A percentile compares a stretch with the other conserved stretches of the same genome.
These are phyloP conservation scores for Euphorbia celastroides DNA, from an alignment of 441 rosid genomes.

Conservation along the genomic window DNA sequence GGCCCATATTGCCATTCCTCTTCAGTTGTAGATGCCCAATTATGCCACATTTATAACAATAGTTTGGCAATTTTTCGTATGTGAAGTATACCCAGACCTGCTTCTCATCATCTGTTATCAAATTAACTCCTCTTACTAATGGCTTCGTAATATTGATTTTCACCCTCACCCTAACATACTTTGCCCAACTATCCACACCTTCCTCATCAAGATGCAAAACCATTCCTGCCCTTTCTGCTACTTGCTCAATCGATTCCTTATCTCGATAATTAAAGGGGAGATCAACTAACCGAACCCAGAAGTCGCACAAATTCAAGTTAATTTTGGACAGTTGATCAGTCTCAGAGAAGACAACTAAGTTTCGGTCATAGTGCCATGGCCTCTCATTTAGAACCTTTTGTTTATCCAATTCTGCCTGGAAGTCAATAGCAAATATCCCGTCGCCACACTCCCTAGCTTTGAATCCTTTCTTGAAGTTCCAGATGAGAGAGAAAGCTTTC, in stretches of 20 bases:
- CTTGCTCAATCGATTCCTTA: neutral
- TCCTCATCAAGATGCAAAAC: neutral
- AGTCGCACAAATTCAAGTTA: too few relatives aligned
- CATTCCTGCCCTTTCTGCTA: neutral
- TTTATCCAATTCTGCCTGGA: neutral
- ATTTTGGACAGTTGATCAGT: neutral
- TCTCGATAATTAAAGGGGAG: neutral
- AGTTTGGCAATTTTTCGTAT: neutral
- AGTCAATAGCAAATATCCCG: neutral
- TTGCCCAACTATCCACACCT: neutral
- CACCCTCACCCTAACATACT: neutral
- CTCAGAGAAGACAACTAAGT: neutral
- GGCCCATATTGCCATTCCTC: neutral
- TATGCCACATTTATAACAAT: neutral
- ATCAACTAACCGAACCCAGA: neutral
- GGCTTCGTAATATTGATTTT: neutral
- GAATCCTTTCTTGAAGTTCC: neutral
- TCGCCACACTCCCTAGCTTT: neutral
- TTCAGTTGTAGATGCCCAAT: neutral
- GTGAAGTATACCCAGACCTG: neutral
- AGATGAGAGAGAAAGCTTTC: neutral
- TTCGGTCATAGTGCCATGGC: neutral
- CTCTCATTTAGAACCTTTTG: neutral
- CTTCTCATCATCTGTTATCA: neutral
- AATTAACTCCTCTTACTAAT: neutral